Percentiles rank a stretch among this genome's conserved stretches.
Conservation (phyloP, 257 asterid genomes). For the Solanum boliviense region DNA sequence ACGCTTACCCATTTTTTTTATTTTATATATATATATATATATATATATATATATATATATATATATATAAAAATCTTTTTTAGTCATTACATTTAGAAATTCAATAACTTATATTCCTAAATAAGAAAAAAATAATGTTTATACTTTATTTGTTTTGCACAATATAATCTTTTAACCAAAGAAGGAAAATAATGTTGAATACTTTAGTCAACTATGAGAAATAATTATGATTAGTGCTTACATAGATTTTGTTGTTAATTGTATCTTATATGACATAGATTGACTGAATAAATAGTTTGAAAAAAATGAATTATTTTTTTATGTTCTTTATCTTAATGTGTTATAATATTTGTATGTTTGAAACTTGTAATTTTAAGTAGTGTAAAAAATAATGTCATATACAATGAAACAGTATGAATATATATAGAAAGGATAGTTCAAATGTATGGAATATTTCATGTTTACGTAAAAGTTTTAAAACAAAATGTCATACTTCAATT, state of each 20-base stretch:
- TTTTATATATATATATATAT: too few species aligned
- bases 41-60: too few species aligned
- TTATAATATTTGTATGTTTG: neutral
- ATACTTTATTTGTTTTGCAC: neutral
- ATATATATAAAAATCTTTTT: too few species aligned
- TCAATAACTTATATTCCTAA: neutral
- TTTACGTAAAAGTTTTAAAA: neutral
- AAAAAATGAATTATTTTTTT: neutral
- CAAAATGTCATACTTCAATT: neutral
- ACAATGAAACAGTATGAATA: neutral
- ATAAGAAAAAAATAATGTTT: neutral
- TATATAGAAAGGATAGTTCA: neutral
- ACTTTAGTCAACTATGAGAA: neutral
- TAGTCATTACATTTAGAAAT: neutral
- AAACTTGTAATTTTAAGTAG: neutral
- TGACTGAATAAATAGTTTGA: neutral
- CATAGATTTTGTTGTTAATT: neutral
- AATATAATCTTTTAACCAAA: neutral
- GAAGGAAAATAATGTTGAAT: neutral
- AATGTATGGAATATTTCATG: neutral
- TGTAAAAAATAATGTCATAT: neutral
- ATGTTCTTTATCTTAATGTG: neutral
- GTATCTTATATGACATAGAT: neutral
- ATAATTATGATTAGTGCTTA: neutral
- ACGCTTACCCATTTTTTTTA: neutral